Evolutionary conservation across 176 grass and related monocot species (phyloP), one percentile per base, ranked within the genome.

Genomic region (Puccinellia tenuiflora): DNA sequence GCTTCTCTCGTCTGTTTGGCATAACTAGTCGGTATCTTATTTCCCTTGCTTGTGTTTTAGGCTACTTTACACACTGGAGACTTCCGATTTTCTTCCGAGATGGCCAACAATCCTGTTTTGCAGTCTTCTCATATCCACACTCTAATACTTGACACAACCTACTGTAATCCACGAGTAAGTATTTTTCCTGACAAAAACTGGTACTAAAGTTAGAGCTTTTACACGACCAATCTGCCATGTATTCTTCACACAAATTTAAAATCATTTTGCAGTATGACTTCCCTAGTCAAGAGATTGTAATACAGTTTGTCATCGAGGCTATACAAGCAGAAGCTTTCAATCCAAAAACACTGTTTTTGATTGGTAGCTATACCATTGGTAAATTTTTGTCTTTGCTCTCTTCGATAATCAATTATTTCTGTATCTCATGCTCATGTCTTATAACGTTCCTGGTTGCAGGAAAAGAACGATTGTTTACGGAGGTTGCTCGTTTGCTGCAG

Each of bases 291-390:
- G 96, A 93, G 52, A 82, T 66, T 62, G 90, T 95, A 53, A 93
- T 93, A 86, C 96, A 98, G 73, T 98, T 98, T 39, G 92, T 98
- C 39, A 95, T 95, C 16, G 92, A 98, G 76, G 96, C 96, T 63
- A 95, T 98, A 87, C 96, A 98, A 93, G 96, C 96, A 43, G 92
- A 98, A 82, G 88, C 90, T 46, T 98, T 98, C 85, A 98, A 98
- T 81, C 92, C 92, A 55, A 98, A 75, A 88, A 95, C 96, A 82
- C 84, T 98, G 26, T 93, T 98, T 82, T 90, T 98, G 45, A 95
- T 98, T 87, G 96, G 96, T 33, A 98, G 90, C 85, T 98, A 98
- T 62, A 98, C 95, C 57, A 95, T 98, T 77, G 95, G 95, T 98
- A 98, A 16, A 68, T 30, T 77, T 74, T 84, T 21, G 45, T 51